Percentiles rank a stretch among this genome's conserved stretches.
These are phyloP conservation scores for Candida namnaoensis DNA, from an alignment of 805 yeast genomes.

Conservation along the genomic window DNA sequence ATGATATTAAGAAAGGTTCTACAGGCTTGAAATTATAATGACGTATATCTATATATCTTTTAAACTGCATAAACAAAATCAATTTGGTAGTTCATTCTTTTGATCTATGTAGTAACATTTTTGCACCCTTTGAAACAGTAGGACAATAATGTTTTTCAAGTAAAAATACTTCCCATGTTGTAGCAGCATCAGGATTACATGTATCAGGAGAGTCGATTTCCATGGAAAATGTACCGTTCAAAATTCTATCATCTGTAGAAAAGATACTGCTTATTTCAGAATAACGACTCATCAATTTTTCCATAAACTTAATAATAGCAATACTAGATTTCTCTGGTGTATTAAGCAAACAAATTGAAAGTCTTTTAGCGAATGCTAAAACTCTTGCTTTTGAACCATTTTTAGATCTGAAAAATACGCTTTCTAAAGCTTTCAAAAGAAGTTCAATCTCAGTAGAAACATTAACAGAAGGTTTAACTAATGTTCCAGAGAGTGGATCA, in stretches of 20 bases:
- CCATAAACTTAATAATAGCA: conserved; percentile 71
- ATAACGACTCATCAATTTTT: conserved; percentile 63
- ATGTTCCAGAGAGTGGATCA: conserved; percentile 54
- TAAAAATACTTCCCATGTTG: conserved; percentile 80
- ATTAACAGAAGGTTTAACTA: conserved; percentile 64
- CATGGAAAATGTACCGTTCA: conserved; percentile 67
- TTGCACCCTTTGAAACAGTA: conserved; percentile 60
- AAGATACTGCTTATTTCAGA: conserved; percentile 69
- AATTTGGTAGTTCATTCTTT: conserved; percentile 11
- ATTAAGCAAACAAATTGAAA: conserved; percentile 58
- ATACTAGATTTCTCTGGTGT: conserved; percentile 84
- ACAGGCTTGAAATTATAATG: conserved; percentile 11
- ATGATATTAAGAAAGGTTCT: conserved; percentile 17
- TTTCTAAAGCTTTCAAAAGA: conserved; percentile 67
- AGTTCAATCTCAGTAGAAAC: conserved; percentile 86
- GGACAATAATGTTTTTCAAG: conserved; percentile 82
- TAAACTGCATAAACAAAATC: neutral
- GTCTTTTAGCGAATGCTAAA: conserved; percentile 73
- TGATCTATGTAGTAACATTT: conserved; percentile 28
- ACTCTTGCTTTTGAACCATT: conserved; percentile 64
- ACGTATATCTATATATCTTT: conserved; percentile 5
- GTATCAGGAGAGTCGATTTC: conserved; percentile 63
- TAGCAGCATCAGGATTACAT: conserved; percentile 81
- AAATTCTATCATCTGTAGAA: conserved; percentile 82
- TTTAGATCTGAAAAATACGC: conserved; percentile 68